Percentiles rank a stretch among this genome's conserved stretches.
These are phyloP conservation scores for Candida incommunis DNA, from an alignment of 805 yeast species.

Conservation along the genomic window DNA sequence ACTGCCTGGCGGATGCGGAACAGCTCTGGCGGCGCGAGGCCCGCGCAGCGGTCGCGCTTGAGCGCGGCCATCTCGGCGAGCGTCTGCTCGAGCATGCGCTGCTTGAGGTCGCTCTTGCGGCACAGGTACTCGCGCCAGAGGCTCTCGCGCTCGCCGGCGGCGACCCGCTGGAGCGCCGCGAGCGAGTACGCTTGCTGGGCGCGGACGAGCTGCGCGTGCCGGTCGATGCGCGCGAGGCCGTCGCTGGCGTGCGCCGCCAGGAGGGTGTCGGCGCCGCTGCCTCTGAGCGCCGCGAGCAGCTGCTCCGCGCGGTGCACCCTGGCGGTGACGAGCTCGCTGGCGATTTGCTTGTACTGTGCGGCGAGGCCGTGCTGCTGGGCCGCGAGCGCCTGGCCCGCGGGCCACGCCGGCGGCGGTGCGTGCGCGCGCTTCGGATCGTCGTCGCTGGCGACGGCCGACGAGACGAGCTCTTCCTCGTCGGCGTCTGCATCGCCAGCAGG, in stretches of 20 bases:
- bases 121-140: neutral
- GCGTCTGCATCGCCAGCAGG: neutral
- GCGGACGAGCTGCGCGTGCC: neutral
- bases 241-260: neutral
- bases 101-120: neutral
- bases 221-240: neutral
- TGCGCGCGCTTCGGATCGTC: neutral
- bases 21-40: neutral
- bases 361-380: neutral
- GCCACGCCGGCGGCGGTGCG: too few species aligned
- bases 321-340: neutral
- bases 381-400: neutral
- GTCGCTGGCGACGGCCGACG: neutral
- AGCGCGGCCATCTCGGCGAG: neutral
- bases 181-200: neutral
- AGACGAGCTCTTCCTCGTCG: neutral
- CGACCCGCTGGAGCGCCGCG: neutral
- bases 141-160: neutral
- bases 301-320: neutral
- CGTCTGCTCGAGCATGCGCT: neutral
- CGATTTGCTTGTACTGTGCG: neutral
- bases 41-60: neutral
- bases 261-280: neutral
- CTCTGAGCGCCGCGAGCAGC: neutral
- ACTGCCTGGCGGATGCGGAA: neutral